These are phyloP conservation scores for Pseudogymnoascus destructans DNA, from an alignment of 2,329 filamentous ascomycete species.

Conservation along the genomic window DNA sequence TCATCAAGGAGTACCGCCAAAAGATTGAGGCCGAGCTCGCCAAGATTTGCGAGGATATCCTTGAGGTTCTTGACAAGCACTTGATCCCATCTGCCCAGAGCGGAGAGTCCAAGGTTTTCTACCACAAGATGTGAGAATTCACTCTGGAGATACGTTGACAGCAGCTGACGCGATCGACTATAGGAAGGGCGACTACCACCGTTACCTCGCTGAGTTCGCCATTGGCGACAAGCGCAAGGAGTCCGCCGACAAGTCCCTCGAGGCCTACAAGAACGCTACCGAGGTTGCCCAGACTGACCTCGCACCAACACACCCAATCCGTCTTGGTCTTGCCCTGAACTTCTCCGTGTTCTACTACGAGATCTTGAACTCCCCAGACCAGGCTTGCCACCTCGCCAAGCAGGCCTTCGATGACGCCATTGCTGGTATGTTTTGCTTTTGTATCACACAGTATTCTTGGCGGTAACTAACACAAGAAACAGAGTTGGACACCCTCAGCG, in stretches of 20 bases:
- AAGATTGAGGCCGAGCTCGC: constrained; percentile 97
- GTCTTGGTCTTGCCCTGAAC: constrained; percentile 93
- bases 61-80: constrained; percentile 84
- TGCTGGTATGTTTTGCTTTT: constrained; percentile 38
- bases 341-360: constrained; percentile 99
- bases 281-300: constrained; percentile 97
- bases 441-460: neutral
- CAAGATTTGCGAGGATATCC: constrained; percentile 95
- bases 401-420: constrained; percentile 98
- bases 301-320: constrained; percentile 94
- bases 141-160: neutral
- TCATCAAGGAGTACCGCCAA: constrained; percentile 93
- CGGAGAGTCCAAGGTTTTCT: constrained; percentile 99
- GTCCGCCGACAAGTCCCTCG: constrained; percentile 73
- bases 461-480: constrained; percentile 13
- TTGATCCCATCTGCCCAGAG: constrained; percentile 92
- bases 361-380: constrained; percentile 95
- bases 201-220: constrained; percentile 87
- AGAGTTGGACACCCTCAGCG: constrained; percentile 88
- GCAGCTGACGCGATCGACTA: constrained; percentile 1
- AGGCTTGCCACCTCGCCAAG: constrained; percentile 96
- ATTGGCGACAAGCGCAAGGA: constrained; percentile 85
- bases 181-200: constrained; percentile 96
- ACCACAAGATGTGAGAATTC: constrained; percentile 90
- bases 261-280: constrained; percentile 99